Base-by-base conservation (phyloP, 2,329 filamentous ascomycete genomes). In the Venturia aucupariae region DNA sequence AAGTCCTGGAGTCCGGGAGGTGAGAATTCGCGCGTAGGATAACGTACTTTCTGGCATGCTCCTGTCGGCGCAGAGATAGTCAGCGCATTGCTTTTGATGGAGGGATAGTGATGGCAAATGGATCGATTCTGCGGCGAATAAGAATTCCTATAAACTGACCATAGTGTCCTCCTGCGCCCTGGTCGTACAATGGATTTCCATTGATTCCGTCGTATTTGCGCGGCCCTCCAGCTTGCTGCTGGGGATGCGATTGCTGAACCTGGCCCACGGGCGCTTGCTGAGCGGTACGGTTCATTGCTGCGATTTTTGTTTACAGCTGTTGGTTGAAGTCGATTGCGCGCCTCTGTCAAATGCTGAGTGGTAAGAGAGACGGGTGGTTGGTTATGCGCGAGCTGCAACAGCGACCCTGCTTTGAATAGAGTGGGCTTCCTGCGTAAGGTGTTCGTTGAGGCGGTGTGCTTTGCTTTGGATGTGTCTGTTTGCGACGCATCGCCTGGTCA, bases 141-240 rank as follows among this genome's bases (percentile, higher is more conserved):
- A 11, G 17, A 8, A 24, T 24, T 4, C 0, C 30, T 38, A 6
- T 38, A 27, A 32, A 74, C 76, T 64, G 71, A 79, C 80, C 80
- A 71, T 81, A 82, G 69, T 82, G 80, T 60, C 80, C 80, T 54
- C 79, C 78, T 68, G 78, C 76, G 32, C 67, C 67, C 7, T 75
- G 68, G 67, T 81, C 78, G 68, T 82, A 82, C 65, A 77, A 67
- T 42, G 78, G 79, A 66, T 78, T 77, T 60, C 79, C 79, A 66
- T 80, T 77, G 71, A 77, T 75, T 44, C 80, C 80, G 67, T 82
- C 80, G 67, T 82, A 82, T 19, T 60, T 65, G 57, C 64, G 64
- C 42, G 64, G 64, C 13, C 54, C 63, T 32, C n/a, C 35, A 35
- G 63, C 39, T 48, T 61, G 54, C 39, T 51, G 64, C 44, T 65